A percentile compares a stretch with the other conserved stretches of the same genome.
These are phyloP conservation scores for Cystofilobasidium capitatum DNA, from an alignment of 768 basidiomycete genomes.

Conservation along the genomic window DNA sequence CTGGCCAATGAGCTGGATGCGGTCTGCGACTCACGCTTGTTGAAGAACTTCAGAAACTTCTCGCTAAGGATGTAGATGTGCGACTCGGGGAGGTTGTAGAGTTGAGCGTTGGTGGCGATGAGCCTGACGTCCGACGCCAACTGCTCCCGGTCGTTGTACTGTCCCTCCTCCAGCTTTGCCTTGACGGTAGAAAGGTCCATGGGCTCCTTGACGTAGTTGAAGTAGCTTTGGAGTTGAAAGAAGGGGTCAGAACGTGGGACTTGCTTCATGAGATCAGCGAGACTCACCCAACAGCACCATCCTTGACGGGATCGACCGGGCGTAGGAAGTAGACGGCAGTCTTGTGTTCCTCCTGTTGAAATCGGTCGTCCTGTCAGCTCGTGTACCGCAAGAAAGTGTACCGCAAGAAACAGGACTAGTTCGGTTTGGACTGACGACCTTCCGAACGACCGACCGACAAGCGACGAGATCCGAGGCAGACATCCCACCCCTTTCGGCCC, in stretches of 20 bases:
- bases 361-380: no score
- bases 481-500: slow-evolving; percentile 70
- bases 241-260: slow-evolving; percentile 9
- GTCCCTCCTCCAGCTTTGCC: slow-evolving; percentile 73
- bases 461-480: slow-evolving; percentile 53
- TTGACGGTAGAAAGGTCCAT: slow-evolving; percentile 89
- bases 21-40: slow-evolving; percentile 66
- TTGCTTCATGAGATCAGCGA: slow-evolving; percentile 9
- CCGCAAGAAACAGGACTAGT: background rate
- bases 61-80: slow-evolving; percentile 67
- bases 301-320: slow-evolving; percentile 93
- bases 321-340: slow-evolving; percentile 64
- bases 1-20: slow-evolving; percentile 16
- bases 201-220: slow-evolving; percentile 76
- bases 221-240: slow-evolving; percentile 53
- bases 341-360: slow-evolving; percentile 46
- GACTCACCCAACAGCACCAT: slow-evolving; percentile 73
- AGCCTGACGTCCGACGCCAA: slow-evolving; percentile 80
- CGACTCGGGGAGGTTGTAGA: slow-evolving; percentile 65
- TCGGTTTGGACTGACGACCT: slow-evolving; percentile 13
- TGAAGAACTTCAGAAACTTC: slow-evolving; percentile 67
- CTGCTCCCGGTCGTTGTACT: slow-evolving; percentile 71
- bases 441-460: slow-evolving; percentile 15
- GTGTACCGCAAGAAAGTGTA: no score
- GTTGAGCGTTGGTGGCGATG: slow-evolving; percentile 77